Percentiles rank a stretch among this genome's conserved stretches.
These are phyloP conservation scores for Krasilnikovozyma curviuscula DNA, from an alignment of 768 basidiomycete species.

Conservation along the genomic window DNA sequence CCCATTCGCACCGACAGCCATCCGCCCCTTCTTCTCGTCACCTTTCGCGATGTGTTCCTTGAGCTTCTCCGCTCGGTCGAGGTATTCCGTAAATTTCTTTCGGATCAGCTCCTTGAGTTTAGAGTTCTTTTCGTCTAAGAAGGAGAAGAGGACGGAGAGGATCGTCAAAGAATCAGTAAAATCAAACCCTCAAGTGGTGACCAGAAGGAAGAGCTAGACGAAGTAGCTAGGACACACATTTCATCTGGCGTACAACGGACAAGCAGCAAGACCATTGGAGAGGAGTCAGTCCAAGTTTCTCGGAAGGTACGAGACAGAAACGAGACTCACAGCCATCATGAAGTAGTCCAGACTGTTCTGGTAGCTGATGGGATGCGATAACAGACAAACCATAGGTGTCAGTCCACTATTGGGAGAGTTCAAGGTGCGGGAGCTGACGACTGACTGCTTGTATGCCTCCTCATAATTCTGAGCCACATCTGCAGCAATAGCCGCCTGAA, in stretches of 20 bases:
- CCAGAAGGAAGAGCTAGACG: neutral
- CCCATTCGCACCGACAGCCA: conserved; percentile 37
- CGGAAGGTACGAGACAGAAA: neutral
- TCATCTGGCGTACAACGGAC: conserved; percentile 4
- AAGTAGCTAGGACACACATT: conserved; percentile 2
- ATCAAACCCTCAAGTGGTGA: too few species aligned
- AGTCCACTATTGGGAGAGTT: neutral
- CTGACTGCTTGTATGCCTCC: conserved; percentile 13
- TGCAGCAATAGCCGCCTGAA: conserved; percentile 79
- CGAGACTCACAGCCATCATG: conserved; percentile 62
- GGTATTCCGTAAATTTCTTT: conserved; percentile 74
- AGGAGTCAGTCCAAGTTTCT: neutral
- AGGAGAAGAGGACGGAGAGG: neutral
- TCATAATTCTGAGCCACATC: conserved; percentile 83
- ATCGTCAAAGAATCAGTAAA: neutral
- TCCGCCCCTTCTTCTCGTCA: conserved; percentile 44
- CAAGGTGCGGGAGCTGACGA: neutral
- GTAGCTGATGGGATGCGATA: conserved; percentile 30
- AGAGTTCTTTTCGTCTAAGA: conserved; percentile 85
- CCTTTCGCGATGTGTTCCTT: conserved; percentile 56
- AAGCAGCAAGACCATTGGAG: neutral
- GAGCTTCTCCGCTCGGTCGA: conserved; percentile 72
- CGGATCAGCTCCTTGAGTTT: conserved; percentile 71
- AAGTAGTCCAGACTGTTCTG: conserved; percentile 94
- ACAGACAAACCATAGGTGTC: conserved; percentile 11